A percentile compares a stretch with the other conserved stretches of the same genome.
These are phyloP conservation scores for Coemansia sp. DNA, from an alignment of 192 early-diverging fungal species.

Conservation along the genomic window DNA sequence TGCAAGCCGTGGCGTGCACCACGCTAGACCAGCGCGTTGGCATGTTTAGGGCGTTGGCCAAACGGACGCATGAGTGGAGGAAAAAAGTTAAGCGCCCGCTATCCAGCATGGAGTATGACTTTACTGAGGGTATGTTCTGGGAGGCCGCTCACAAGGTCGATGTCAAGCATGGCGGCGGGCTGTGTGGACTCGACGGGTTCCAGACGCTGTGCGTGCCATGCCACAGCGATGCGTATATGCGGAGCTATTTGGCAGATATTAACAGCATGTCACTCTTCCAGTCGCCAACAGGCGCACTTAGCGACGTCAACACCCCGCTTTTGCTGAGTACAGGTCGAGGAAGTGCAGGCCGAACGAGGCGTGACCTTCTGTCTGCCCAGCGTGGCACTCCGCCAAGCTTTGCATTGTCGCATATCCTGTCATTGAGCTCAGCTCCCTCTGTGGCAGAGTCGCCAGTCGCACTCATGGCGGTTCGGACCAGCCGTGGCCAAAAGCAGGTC, in stretches of 20 bases:
- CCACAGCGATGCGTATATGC: slow-evolving; percentile 39
- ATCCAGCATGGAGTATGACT: slow-evolving; percentile 29
- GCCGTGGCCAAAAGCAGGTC: background rate
- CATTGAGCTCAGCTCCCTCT: background rate
- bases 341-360: background rate
- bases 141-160: slow-evolving; percentile 53
- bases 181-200: slow-evolving; percentile 53
- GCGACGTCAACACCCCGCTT: background rate
- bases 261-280: slow-evolving; percentile 19
- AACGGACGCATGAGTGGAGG: slow-evolving; percentile 32
- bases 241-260: slow-evolving; percentile 37
- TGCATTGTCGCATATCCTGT: background rate
- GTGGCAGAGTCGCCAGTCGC: background rate
- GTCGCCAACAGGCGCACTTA: slow-evolving; percentile 15
- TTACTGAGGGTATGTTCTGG: slow-evolving; percentile 55
- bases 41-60: slow-evolving; percentile 31
- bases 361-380: background rate
- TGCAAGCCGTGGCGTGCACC: slow-evolving; percentile 16
- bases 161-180: slow-evolving; percentile 48
- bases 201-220: slow-evolving; percentile 54
- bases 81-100: slow-evolving; percentile 33
- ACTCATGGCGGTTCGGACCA: background rate
- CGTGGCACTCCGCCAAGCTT: background rate
- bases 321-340: background rate
- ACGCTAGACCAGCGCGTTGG: slow-evolving; percentile 24